Conservation (phyloP, 495 filamentous ascomycete species). For the Paragyromitra xinjiangensis region DNA sequence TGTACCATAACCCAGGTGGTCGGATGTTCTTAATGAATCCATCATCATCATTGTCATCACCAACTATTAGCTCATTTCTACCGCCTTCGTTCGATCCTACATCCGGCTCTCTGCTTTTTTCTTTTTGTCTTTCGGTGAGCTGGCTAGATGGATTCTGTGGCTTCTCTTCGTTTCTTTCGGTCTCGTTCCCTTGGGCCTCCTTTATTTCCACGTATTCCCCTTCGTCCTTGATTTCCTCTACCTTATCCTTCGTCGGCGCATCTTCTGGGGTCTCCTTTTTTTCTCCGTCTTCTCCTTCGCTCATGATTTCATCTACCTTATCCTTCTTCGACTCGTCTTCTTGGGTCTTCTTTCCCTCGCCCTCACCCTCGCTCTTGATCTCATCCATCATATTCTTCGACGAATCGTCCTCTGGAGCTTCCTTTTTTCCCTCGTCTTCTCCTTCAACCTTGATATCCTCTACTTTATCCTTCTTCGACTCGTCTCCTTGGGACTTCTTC, state of each 20-base stretch:
- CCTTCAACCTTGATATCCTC: neutral
- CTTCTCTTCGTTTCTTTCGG: neutral
- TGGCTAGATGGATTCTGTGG: neutral
- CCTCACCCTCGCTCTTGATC: no score
- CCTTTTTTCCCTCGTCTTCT: no score
- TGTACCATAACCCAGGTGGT: no score
- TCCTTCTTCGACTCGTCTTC: no score
- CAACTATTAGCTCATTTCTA: no score
- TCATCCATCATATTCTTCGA: no score
- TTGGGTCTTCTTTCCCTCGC: no score
- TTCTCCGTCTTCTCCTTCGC: no score
- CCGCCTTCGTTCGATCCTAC: neutral
- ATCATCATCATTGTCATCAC: no score
- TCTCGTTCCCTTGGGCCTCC: neutral
- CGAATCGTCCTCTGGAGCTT: neutral
- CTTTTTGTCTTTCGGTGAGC: constrained; percentile 2
- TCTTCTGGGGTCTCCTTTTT: neutral
- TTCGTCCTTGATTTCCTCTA: neutral
- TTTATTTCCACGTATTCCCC: neutral
- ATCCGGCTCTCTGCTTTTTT: neutral
- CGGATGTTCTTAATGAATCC: no score
- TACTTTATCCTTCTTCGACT: neutral
- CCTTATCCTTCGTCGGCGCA: neutral
- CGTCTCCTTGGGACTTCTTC: no score
- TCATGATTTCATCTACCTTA: no score